phyloP scores from a whole-genome alignment of 2,329 filamentous ascomycete species.

The Emydomyces testavorans region DNA sequence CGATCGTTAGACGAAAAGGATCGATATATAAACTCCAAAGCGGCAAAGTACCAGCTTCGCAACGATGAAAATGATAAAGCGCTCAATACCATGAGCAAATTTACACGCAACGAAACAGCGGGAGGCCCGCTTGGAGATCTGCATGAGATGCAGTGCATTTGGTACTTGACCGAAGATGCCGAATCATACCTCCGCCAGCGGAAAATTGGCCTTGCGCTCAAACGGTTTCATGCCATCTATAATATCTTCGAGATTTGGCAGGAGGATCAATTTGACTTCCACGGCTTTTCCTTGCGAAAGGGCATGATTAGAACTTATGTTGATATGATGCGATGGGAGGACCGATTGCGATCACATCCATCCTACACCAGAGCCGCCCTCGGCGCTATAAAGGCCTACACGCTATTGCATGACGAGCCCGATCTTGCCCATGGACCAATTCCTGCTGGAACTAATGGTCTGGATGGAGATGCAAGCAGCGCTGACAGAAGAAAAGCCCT shows the following conservation, averaged over 20 bases:
- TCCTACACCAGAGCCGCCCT: conserved; percentile 81
- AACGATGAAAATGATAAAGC: conserved; percentile 83
- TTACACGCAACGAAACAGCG: conserved; percentile 80
- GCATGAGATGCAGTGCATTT: conserved; percentile 96
- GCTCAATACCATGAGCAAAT: conserved; percentile 79
- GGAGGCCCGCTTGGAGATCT: conserved; percentile 84
- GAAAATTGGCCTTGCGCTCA: conserved; percentile 74
- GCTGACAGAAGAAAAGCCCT: conserved; percentile 72
- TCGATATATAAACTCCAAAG: conserved; percentile 96
- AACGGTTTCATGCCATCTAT: conserved; percentile 77
- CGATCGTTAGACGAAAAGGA: conserved; percentile 78
- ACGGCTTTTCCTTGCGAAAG: conserved; percentile 92
- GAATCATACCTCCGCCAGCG: conserved; percentile 75
- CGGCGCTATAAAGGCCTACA: conserved; percentile 67
- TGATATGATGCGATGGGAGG: conserved; percentile 95
- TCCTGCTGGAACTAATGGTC: conserved; percentile 45
- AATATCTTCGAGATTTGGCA: conserved; percentile 97
- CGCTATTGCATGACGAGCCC: conserved; percentile 66
- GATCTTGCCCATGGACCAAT: conserved; percentile 49
- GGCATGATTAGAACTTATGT: conserved; percentile 91
- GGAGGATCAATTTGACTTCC: conserved; percentile 98
- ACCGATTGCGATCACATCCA: conserved; percentile 78
- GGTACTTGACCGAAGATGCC: conserved; percentile 92
- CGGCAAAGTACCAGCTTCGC: conserved; percentile 88
- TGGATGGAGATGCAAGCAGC: conserved; percentile 43